A percentile compares a stretch with the other conserved stretches of the same genome.
phyloP scores from a whole-genome alignment of 1,284 basidiomycete species.

The Ceratobasidium sp. region DNA sequence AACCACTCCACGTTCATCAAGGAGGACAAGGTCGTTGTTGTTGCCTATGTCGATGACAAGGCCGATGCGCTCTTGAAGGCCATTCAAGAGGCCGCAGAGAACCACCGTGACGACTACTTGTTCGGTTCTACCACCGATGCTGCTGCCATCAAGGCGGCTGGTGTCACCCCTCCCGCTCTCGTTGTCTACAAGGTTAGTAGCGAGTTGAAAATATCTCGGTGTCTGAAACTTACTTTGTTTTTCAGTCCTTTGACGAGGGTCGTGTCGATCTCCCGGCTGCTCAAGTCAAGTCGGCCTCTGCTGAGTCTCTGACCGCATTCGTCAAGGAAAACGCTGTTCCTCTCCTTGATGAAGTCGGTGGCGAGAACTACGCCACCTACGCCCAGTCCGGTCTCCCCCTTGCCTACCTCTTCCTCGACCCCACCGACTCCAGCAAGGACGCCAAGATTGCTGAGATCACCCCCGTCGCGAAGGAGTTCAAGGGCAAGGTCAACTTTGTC shows the following conservation, averaged over 20 bases:
- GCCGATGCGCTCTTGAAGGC: conserved; percentile 77
- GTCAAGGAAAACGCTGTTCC: conserved; percentile 89
- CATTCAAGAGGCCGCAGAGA: conserved; percentile 86
- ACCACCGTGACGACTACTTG: conserved; percentile 92
- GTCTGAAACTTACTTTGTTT: conserved; percentile 16
- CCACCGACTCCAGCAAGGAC: conserved; percentile 73
- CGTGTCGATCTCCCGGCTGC: conserved; percentile 76
- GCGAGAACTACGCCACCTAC: conserved; percentile 94
- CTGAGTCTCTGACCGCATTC: conserved; percentile 80
- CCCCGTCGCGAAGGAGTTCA: conserved; percentile 84
- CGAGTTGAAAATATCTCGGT: not conserved
- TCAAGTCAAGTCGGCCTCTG: conserved; percentile 71
- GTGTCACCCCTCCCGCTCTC: conserved; percentile 83
- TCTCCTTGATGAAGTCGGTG: conserved; percentile 91
- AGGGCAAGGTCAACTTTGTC: conserved; percentile 95
- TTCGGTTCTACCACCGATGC: conserved; percentile 89
- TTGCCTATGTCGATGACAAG: conserved; percentile 84
- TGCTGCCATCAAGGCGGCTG: conserved; percentile 76
- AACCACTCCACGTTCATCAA: conserved; percentile 90
- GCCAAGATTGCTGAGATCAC: conserved; percentile 77
- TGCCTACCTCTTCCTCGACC: conserved; percentile 95
- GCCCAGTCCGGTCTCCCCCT: conserved; percentile 87
- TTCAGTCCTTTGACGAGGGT: conserved; percentile 85
- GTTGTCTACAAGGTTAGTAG: conserved; percentile 83
- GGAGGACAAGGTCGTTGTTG: conserved; percentile 91